Percentiles rank a stretch among this genome's conserved stretches.
These are phyloP conservation scores for Helichrysum umbraculigerum DNA, from an alignment of 129 eudicot species.

Conservation along the genomic window DNA sequence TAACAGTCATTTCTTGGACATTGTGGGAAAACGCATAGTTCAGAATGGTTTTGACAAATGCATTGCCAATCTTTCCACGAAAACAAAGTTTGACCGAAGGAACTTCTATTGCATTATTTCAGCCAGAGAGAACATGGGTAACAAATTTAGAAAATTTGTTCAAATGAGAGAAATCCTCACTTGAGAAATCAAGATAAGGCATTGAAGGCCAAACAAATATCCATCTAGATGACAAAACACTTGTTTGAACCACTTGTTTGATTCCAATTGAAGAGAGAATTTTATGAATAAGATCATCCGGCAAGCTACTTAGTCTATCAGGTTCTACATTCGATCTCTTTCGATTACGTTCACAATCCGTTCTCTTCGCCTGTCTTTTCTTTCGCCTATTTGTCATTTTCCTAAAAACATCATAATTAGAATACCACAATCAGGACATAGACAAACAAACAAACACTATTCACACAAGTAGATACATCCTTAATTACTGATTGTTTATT, in stretches of 20 bases:
- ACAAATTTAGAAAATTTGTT: background rate
- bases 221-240: background rate
- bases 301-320: conserved; percentile 25
- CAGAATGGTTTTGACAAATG: background rate
- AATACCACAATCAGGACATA: too few relatives aligned
- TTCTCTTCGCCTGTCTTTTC: background rate
- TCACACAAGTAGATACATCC: too few relatives aligned
- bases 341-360: too few relatives aligned
- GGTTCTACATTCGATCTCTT: background rate
- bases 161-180: background rate
- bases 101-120: background rate
- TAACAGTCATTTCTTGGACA: background rate
- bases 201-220: background rate
- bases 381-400: too few relatives aligned
- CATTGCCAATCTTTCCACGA: background rate
- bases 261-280: background rate
- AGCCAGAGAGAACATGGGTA: background rate
- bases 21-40: conserved; percentile 11
- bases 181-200: conserved; percentile 1
- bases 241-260: background rate
- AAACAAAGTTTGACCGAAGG: background rate
- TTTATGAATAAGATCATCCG: conserved; percentile 13
- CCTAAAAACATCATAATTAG: too few relatives aligned
- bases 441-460: too few relatives aligned
- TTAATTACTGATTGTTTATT: too few relatives aligned